Evolutionary conservation across 2,329 filamentous ascomycete genomes (phyloP).

Genomic region (Sphaerulina populicola): DNA sequence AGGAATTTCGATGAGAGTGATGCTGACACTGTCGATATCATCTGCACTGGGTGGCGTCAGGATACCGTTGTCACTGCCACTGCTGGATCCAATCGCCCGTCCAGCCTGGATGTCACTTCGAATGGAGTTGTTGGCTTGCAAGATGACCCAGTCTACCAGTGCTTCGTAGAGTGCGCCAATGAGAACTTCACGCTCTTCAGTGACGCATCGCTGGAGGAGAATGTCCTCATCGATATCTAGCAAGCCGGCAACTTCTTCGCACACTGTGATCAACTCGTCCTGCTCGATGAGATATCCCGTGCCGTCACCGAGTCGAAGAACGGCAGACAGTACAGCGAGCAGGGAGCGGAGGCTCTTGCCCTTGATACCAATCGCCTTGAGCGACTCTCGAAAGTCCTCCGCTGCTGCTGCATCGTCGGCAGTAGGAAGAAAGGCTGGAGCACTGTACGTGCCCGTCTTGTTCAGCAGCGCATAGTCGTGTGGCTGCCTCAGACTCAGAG

Average conservation of each 20-base stretch:
- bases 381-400: constrained; percentile 78
- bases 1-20: constrained; percentile 82
- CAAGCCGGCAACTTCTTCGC: constrained; percentile 80
- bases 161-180: constrained; percentile 87
- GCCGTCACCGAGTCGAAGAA: constrained; percentile 87
- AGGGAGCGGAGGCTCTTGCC: constrained; percentile 72
- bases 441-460: constrained; percentile 74
- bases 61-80: constrained; percentile 52
- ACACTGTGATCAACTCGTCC: constrained; percentile 74
- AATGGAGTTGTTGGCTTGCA: constrained; percentile 80
- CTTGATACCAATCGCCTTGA: constrained; percentile 91
- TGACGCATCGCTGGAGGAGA: constrained; percentile 68
- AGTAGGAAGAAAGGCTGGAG: constrained; percentile 81
- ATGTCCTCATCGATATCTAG: constrained; percentile 81
- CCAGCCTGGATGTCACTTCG: constrained; percentile 61
- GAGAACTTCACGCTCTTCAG: constrained; percentile 72
- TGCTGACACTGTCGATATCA: constrained; percentile 71
- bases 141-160: constrained; percentile 87
- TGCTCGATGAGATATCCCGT: constrained; percentile 76
- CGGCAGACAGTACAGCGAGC: constrained; percentile 73
- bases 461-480: constrained; percentile 71
- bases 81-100: constrained; percentile 58
- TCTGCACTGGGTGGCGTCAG: constrained; percentile 57
- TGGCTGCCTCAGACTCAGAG: constrained; percentile 68
- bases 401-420: constrained; percentile 87